Percentiles rank a stretch among this genome's conserved stretches.
These are phyloP conservation scores for Penicillium psychrosexuale DNA, from an alignment of 2,329 filamentous ascomycete genomes.

Conservation along the genomic window DNA sequence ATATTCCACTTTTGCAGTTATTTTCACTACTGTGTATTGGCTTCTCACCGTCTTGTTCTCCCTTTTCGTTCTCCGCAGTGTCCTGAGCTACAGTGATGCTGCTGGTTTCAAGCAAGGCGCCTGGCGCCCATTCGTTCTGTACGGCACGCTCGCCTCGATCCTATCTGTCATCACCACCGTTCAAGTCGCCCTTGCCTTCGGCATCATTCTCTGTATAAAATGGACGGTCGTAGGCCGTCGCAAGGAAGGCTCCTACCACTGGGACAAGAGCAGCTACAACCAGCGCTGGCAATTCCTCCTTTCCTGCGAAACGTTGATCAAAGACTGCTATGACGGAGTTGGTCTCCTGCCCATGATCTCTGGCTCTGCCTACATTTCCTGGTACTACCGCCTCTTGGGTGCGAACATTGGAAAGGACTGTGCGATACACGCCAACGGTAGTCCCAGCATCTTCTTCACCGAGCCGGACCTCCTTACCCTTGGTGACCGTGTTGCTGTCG, in stretches of 20 bases:
- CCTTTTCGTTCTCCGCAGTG: slow-evolving; percentile 43
- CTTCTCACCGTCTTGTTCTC: slow-evolving; percentile 46
- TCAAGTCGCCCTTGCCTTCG: slow-evolving; percentile 46
- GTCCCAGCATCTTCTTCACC: slow-evolving; percentile 54
- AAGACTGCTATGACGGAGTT: slow-evolving; percentile 50
- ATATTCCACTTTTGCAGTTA: slow-evolving; percentile 49
- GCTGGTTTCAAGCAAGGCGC: slow-evolving; percentile 25
- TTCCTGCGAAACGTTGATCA: slow-evolving; percentile 51
- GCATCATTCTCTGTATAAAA: slow-evolving; percentile 48
- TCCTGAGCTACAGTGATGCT: slow-evolving; percentile 26
- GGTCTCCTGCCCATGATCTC: slow-evolving; percentile 55
- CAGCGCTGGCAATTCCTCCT: slow-evolving; percentile 59
- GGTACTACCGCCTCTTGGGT: slow-evolving; percentile 55
- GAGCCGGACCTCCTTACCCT: slow-evolving; percentile 56
- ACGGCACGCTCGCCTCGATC: slow-evolving; percentile 13
- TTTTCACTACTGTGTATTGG: slow-evolving; percentile 53
- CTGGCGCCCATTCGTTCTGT: slow-evolving; percentile 42
- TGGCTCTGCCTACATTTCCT: slow-evolving; percentile 51
- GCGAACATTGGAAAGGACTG: slow-evolving; percentile 55
- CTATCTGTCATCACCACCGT: slow-evolving; percentile 38
- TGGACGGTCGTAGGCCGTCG: slow-evolving; percentile 54
- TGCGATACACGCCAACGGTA: slow-evolving; percentile 54
- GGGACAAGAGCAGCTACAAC: slow-evolving; percentile 57
- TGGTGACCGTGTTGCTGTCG: slow-evolving; percentile 53
- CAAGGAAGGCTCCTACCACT: slow-evolving; percentile 54